A percentile compares a stretch with the other conserved stretches of the same genome.
phyloP scores from a whole-genome alignment of 1,139 yeast species.

The Wickerhamomyces sp. region DNA sequence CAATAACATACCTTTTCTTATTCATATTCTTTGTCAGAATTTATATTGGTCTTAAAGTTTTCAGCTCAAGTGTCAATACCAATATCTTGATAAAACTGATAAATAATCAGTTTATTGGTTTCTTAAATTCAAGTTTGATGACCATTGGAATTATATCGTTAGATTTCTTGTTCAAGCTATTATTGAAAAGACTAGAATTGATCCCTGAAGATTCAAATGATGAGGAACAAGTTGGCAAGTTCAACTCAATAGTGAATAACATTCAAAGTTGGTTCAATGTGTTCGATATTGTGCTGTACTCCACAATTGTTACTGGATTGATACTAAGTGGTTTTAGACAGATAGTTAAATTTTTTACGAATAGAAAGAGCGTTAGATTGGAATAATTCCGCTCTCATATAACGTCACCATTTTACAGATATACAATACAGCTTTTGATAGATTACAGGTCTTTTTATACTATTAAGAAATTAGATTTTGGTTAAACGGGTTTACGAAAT shows the following conservation, averaged over 20 bases:
- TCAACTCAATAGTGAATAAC: conserved; percentile 1
- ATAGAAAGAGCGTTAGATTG: not conserved
- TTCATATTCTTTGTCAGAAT: conserved; percentile 16
- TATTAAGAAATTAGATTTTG: too few relatives aligned
- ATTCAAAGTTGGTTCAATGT: conserved; percentile 4
- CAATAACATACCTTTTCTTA: conserved; percentile 14
- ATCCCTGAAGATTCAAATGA: conserved; percentile 2
- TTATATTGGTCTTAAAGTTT: conserved; percentile 20
- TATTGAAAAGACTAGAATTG: conserved; percentile 4
- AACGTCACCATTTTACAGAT: too few relatives aligned
- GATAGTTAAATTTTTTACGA: not conserved
- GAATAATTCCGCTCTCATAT: too few relatives aligned
- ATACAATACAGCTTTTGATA: too few relatives aligned
- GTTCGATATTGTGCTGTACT: conserved; percentile 9
- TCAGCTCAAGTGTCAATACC: conserved; percentile 11
- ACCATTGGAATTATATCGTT: conserved; percentile 2
- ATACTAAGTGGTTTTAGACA: conserved; percentile 6
- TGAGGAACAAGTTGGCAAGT: conserved; percentile 1
- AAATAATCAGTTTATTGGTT: conserved; percentile 21
- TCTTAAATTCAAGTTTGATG: conserved; percentile 7
- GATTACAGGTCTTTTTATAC: too few relatives aligned
- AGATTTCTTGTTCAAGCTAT: conserved; percentile 3
- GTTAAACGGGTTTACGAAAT: too few relatives aligned
- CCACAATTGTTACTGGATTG: conserved; percentile 9
- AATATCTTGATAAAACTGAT: conserved; percentile 16